Base-by-base conservation (phyloP, 345 rosid genomes). In the Schrenkiella parvula region DNA sequence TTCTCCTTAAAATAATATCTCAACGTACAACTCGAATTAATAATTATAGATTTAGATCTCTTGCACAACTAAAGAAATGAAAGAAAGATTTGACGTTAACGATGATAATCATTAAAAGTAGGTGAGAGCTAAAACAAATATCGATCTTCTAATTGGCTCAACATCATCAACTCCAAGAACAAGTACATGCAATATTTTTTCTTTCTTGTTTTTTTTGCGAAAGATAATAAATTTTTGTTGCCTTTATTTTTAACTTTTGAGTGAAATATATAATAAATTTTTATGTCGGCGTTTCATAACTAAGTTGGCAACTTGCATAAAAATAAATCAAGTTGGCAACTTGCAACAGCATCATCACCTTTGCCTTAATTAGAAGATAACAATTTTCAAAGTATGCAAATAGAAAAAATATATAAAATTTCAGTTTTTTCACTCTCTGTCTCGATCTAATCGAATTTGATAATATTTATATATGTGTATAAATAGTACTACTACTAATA, bases 231-330 rank as follows among this genome's bases (percentile, higher is more conserved):
- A 12, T 28, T 26, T 26, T 60, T 18, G 34, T 57, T 6, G 28
- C 12, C 26, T 37, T 31, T 10, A 15, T n/a, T 41, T 26, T 50
- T 17, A 13, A 46, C 41, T 50, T 63, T 64, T 22, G 14, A 13
- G 25, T 6, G 34, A 26, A 62, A 52, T 62, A 41, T 62, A 41
- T 11, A 63, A 22, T 53, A 72, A 53, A 17, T 53, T 19, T 28
- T 46, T 74, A 3, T 68, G 64, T 61, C 48, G 79, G 63, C 29
- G 61, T 51, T 66, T 41, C 59, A 68, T 75, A 52, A 53, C 69
- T 70, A 75, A 75, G 59, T 68, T 68, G 79, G 70, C 79, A 68
- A 75, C 59, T 75, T 75, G 79, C 68, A 63, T n/a, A 21, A 3
- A 2, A 1, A 4, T 6, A 17, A 34, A 56, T 37, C 59, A 65